Evolutionary conservation across 2,329 filamentous ascomycete genomes (phyloP), one percentile per base, ranked within the genome.

Genomic region (Cryphonectria radicalis): DNA sequence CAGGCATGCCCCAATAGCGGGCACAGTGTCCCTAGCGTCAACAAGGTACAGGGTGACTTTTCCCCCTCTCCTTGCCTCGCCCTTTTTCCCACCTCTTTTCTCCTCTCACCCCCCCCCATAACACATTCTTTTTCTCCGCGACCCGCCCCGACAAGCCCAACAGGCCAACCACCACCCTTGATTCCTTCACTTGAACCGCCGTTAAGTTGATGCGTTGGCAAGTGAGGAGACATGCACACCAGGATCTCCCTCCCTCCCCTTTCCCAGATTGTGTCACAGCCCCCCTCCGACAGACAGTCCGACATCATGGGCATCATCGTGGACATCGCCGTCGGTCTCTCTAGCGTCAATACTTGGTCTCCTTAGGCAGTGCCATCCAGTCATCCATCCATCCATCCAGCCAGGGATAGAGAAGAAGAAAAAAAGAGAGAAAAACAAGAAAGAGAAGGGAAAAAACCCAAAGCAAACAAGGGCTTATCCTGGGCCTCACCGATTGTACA

Each of bases 141-240:
- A 42, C 62, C 62, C 62, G 62, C 62, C 62, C 37, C 22, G 32
- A 35, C 35, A 63, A 22, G 22, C 10, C 60, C 60, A 42, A 46
- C 63, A 35, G 25, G 40, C 63, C 40, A 50, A 22, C 40, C 42
- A 53, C 66, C 55, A 53, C 28, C 66, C 37, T 53, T 50, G n/a
- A 4, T 5, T 19, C 5, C 28, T n/a, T 37, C 55, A 32, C 65
- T 28, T 35, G 42, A 19, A 46, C 59, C 32, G 40, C 42, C 40
- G 14, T 60, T 42, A 37, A 35, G 40, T 28, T 64, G 67, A 69
- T 69, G 67, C 59, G 67, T 43, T 69, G 67, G 67, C 67, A 69
- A 46, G 37, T 43, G 59, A 62, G 67, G 67, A 19, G 46, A 63
- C 59, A 22, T 19, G 17, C 42, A 32, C 59, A 22, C 67, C 63